A percentile compares a stretch with the other conserved stretches of the same genome.
Evolutionary conservation across 306 rosid genomes (phyloP).

Genomic region (Acacia melanoxylon): DNA sequence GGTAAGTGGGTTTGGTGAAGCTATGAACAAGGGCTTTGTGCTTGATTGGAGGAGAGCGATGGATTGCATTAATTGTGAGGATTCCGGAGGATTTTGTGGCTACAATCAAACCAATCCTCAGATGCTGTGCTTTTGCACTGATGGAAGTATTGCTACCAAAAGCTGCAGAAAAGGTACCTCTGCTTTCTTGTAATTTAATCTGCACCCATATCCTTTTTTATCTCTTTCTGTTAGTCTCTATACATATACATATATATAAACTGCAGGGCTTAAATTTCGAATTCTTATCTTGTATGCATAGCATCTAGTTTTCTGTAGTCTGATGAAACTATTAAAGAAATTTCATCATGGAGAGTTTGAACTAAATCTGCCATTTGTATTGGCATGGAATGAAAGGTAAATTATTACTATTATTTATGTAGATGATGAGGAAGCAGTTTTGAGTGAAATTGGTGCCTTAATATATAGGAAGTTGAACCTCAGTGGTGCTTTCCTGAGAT

Average conservation of each 20-base stretch:
- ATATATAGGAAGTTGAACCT: not conserved
- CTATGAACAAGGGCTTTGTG: conserved; percentile 47
- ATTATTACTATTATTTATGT: not conserved
- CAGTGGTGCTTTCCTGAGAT: not conserved
- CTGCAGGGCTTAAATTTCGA: not conserved
- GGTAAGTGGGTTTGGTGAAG: conserved; percentile 35
- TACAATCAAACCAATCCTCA: not conserved
- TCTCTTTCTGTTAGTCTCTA: not conserved
- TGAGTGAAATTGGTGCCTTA: too few species aligned
- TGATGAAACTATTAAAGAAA: too few species aligned
- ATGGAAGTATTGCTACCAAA: conserved; percentile 26
- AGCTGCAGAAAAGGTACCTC: conserved; percentile 43
- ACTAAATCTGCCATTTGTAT: not conserved
- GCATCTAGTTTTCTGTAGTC: not conserved
- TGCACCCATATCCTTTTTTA: not conserved
- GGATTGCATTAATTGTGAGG: conserved; percentile 37
- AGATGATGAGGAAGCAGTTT: not conserved
- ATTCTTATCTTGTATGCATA: not conserved
- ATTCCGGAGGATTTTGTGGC: conserved; percentile 32
- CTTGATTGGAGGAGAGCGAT: conserved; percentile 29
- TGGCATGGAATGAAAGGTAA: not conserved
- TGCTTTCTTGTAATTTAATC: not conserved
- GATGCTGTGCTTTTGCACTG: conserved; percentile 29
- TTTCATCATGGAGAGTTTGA: not conserved
- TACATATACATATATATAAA: not conserved